Evolutionary conservation across 495 filamentous ascomycete species (phyloP).

Genomic region (Margaritispora aquatica): DNA sequence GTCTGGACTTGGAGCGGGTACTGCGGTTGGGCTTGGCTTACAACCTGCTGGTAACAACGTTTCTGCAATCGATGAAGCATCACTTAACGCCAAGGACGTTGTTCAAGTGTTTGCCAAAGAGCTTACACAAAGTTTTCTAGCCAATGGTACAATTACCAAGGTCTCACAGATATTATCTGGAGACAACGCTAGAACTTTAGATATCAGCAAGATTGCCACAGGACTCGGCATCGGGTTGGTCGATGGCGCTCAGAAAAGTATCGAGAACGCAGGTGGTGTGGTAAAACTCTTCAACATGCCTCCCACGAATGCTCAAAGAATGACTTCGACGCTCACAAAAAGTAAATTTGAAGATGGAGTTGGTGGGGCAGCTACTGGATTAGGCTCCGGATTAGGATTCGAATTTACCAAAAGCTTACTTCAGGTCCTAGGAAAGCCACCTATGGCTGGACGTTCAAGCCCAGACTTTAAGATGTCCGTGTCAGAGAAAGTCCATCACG

Average conservation of each 20-base stretch:
- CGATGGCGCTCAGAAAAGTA: slow-evolving; percentile 2
- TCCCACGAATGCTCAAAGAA: background rate
- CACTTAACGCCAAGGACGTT: background rate
- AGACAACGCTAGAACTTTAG: background rate
- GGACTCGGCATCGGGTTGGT: slow-evolving; percentile 10
- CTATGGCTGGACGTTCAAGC: background rate
- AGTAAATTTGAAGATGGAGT: slow-evolving; percentile 4
- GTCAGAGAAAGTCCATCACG: too few species aligned
- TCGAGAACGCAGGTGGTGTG: slow-evolving; percentile 6
- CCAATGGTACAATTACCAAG: slow-evolving; percentile 3
- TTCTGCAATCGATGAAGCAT: background rate
- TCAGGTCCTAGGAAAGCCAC: slow-evolving; percentile 1
- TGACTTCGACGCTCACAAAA: background rate
- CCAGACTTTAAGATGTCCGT: background rate
- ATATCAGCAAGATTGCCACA: slow-evolving; percentile 1
- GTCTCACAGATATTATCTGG: background rate
- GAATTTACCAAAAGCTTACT: slow-evolving; percentile 1
- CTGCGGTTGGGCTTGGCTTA: slow-evolving; percentile 5
- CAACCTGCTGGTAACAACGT: background rate
- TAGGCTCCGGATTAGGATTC: slow-evolving; percentile 1
- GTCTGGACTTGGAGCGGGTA: slow-evolving; percentile 6
- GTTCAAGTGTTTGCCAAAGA: slow-evolving; percentile 2
- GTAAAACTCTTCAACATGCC: background rate
- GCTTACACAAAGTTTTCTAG: background rate
- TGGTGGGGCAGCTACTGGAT: too few species aligned